These are phyloP conservation scores for Aspergillus caelatus DNA, from an alignment of 2,329 filamentous ascomycete species.

Conservation along the genomic window DNA sequence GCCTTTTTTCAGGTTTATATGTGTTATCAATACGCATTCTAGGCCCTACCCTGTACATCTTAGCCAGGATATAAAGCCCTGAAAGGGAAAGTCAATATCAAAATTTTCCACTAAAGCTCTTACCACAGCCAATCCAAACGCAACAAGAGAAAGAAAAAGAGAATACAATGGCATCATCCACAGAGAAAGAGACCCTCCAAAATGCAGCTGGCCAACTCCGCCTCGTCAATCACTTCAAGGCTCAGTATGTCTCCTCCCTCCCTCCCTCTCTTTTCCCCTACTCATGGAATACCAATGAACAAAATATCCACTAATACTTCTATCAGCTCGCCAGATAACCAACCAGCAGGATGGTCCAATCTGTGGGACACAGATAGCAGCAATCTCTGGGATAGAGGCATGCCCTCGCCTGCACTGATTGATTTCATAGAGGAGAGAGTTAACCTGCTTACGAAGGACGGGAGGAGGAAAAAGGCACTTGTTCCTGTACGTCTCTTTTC, in stretches of 20 bases:
- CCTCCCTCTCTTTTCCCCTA: background rate
- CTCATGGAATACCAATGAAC: background rate
- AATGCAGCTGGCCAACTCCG: conserved; percentile 2
- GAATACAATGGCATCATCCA: background rate
- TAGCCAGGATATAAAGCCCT: background rate
- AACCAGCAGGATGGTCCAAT: conserved; percentile 19
- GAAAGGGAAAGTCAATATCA: background rate
- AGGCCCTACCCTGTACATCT: background rate
- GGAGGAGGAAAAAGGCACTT: conserved; percentile 25
- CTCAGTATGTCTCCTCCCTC: background rate
- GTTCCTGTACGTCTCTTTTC: conserved; percentile 24
- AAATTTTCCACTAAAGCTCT: background rate
- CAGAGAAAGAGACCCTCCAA: background rate
- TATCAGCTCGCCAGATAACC: background rate
- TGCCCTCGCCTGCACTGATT: conserved; percentile 32
- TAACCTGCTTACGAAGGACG: conserved; percentile 21
- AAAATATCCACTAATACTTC: background rate
- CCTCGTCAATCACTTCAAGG: conserved; percentile 2
- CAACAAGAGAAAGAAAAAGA: background rate
- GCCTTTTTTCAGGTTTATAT: background rate
- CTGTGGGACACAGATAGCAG: conserved; percentile 27
- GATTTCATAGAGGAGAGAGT: conserved; percentile 30
- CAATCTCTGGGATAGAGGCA: conserved; percentile 32
- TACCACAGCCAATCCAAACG: background rate
- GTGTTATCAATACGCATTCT: background rate